Conservation (phyloP, 805 yeast genomes). For the Phaffomyces antillensis region DNA sequence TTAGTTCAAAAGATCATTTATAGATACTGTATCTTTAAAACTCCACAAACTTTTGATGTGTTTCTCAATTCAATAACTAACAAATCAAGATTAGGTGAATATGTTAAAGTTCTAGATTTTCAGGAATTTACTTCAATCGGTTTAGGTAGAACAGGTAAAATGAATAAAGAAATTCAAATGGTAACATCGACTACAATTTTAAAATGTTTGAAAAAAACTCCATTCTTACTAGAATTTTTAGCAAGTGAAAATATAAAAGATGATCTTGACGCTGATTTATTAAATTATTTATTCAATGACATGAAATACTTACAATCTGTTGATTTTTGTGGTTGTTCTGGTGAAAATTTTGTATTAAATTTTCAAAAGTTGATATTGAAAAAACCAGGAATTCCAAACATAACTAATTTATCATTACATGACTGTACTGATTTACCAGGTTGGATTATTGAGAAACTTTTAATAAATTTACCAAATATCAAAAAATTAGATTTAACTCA, state of each 20-base stretch:
- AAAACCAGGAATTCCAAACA: conserved; percentile 15
- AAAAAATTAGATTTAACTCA: conserved; percentile 74
- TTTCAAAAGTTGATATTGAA: conserved; percentile 35
- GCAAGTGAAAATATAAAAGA: conserved; percentile 82
- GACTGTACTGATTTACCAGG: conserved; percentile 77
- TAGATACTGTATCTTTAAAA: conserved; percentile 64
- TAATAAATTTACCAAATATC: conserved; percentile 50
- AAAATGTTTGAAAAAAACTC: conserved; percentile 53
- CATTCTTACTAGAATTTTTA: conserved; percentile 68
- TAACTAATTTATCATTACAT: conserved; percentile 57
- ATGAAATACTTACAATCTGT: conserved; percentile 54
- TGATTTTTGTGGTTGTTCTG: conserved; percentile 87
- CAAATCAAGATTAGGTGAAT: conserved; percentile 44
- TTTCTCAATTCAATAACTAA: conserved; percentile 49
- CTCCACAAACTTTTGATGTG: conserved; percentile 73
- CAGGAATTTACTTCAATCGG: conserved; percentile 87
- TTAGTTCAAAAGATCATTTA: conserved; percentile 52
- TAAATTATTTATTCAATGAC: conserved; percentile 46
- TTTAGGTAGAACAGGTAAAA: conserved; percentile 78
- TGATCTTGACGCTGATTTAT: conserved; percentile 60
- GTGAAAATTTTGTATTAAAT: conserved; percentile 51
- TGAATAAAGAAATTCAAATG: conserved; percentile 90
- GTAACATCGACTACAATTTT: conserved; percentile 69
- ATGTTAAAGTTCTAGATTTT: conserved; percentile 74
- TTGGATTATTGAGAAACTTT: conserved; percentile 44